Evolutionary conservation across 2,329 filamentous ascomycete species (phyloP).

Genomic region (Neofusicoccum parvum): DNA sequence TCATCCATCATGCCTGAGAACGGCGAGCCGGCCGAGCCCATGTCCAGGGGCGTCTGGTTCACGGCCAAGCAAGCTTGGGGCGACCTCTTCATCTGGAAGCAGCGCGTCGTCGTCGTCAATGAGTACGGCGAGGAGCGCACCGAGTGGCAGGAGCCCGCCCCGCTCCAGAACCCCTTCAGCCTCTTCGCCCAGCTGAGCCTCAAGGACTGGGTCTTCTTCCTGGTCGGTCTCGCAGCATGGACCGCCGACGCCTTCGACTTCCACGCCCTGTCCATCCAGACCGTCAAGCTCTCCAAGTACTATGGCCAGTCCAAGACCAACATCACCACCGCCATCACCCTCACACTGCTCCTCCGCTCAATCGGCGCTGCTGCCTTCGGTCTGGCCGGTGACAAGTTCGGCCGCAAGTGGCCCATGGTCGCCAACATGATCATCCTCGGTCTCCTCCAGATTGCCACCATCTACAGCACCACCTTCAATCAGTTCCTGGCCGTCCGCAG

Average conservation of each 20-base stretch:
- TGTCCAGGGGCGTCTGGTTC: conserved; percentile 66
- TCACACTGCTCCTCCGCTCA: conserved; percentile 74
- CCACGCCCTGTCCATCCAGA: conserved; percentile 78
- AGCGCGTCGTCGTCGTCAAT: conserved; percentile 68
- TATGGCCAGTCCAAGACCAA: conserved; percentile 65
- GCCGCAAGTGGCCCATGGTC: conserved; percentile 83
- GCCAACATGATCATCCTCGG: conserved; percentile 75
- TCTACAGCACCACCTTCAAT: conserved; percentile 71
- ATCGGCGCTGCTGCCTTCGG: conserved; percentile 77
- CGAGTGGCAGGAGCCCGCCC: conserved; percentile 70
- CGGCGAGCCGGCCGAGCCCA: conserved; percentile 62
- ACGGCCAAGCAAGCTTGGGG: conserved; percentile 65
- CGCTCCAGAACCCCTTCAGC: conserved; percentile 69
- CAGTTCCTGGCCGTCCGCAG: conserved; percentile 75
- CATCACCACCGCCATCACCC: conserved; percentile 73
- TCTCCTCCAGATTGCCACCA: conserved; percentile 74
- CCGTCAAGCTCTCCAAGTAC: conserved; percentile 66
- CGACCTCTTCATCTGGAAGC: conserved; percentile 74
- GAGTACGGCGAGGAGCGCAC: conserved; percentile 64
- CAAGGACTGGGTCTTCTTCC: conserved; percentile 73
- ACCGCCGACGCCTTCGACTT: conserved; percentile 84
- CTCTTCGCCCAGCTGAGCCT: conserved; percentile 65
- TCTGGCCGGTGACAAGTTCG: conserved; percentile 75
- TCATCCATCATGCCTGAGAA: conserved; percentile 5
- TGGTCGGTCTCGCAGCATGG: conserved; percentile 76